Evolutionary conservation across 495 filamentous ascomycete genomes (phyloP), one percentile per base, ranked within the genome.

Genomic region (Hypoxylon lenormandii): DNA sequence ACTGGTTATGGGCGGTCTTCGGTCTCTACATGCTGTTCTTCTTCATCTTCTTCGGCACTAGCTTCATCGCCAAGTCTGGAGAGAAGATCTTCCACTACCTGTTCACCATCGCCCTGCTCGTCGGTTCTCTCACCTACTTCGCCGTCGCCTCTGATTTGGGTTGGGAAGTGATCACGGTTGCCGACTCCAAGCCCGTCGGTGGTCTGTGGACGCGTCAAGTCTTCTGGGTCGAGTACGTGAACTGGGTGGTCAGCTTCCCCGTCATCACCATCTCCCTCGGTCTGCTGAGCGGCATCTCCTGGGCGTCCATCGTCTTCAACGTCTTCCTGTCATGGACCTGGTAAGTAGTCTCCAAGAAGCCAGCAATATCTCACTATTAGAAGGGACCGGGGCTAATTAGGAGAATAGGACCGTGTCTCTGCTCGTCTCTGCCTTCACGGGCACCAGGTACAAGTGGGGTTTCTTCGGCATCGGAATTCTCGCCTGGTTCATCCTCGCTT

Each of bases 21-120:
- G 78, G 82, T 55, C 63, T 84, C 70, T 84, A 80, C 62, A 46
- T 69, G 37, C 36, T 84, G 26, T 74, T 76, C 22, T 74, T 81
- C 53, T 37, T 83, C n/a, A 60, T 37, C 67, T 63, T 80, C 69
- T 77, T 68, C 49, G 77, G 62, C 43, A 72, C 77, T n/a, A 74
- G 76, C 45, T 80, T 78, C 66, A 53, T 72, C 1, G 80, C 83
- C 51, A 73, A 75, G 12, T 59, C 70, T 15, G 80, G 81, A 21
- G 83, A 85, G 74, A 78, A 76, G 65, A 78, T 86, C 72, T 86
- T 85, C 76, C 83, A 86, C 74, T 84, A 84, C 63, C 72, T 85
- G 56, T 86, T 83, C 74, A 80, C 76, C 53, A 74, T 85, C 48
- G 78, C 81, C 40, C 75, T 76, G 53, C 77, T 85, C 16, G 76